Evolutionary conservation across 495 filamentous ascomycete genomes (phyloP).

Genomic region (Penicillium parvum): DNA sequence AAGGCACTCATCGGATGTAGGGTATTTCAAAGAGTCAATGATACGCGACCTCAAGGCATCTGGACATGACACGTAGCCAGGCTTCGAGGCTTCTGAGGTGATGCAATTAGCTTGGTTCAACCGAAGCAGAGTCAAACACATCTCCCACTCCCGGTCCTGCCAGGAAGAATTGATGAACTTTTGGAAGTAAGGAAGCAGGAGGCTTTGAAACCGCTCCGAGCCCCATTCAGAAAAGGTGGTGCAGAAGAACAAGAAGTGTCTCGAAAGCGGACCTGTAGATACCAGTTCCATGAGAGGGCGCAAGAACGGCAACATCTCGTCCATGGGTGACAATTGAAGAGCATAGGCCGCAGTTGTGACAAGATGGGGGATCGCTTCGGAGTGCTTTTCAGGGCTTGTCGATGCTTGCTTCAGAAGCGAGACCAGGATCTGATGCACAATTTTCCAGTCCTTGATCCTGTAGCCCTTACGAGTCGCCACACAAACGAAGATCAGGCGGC

Average conservation of each 20-base stretch:
- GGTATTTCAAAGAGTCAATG: conserved; percentile 55
- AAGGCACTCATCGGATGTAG: conserved; percentile 27
- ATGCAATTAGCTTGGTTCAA: conserved; percentile 54
- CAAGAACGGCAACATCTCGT: conserved; percentile 66
- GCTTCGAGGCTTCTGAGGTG: conserved; percentile 39
- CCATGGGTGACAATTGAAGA: conserved; percentile 73
- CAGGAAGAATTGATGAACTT: conserved; percentile 75
- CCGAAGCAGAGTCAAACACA: conserved; percentile 65
- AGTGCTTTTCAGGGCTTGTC: conserved; percentile 34
- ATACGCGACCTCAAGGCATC: conserved; percentile 67
- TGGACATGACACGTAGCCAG: conserved; percentile 57
- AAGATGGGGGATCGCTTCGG: conserved; percentile 51
- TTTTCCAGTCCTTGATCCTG: conserved; percentile 68
- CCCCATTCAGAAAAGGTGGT: conserved; percentile 70
- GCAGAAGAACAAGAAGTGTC: conserved; percentile 78
- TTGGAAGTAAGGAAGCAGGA: conserved; percentile 77
- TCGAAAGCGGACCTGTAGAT: conserved; percentile 55
- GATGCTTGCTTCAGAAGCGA: conserved; percentile 47
- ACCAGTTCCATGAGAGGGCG: conserved; percentile 59
- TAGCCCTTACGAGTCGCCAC: conserved; percentile 72
- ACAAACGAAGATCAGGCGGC: conserved; percentile 61
- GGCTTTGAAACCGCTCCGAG: conserved; percentile 66
- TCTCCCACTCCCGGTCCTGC: conserved; percentile 60
- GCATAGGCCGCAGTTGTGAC: conserved; percentile 61
- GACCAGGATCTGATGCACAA: conserved; percentile 54